Conservation (phyloP, 352 stramenopile genomes). For the Blastocystis sp. region DNA sequence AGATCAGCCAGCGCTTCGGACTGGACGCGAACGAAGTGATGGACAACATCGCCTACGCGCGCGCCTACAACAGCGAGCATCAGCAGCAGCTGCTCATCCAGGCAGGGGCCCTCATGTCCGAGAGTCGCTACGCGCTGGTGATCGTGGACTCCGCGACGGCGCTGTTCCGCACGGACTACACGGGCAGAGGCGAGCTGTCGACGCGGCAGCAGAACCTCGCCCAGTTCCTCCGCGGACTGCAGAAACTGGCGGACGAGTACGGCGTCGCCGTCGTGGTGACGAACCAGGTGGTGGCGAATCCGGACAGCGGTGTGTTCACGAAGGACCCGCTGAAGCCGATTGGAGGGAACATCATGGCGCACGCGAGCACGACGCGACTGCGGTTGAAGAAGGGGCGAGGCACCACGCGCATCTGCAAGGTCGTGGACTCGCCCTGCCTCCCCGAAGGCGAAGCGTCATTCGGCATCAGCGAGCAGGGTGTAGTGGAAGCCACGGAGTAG, state of each 20-base stretch:
- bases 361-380: constrained; percentile 90
- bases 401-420: constrained; percentile 91
- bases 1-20: constrained; percentile 84
- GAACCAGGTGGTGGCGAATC: too few relatives aligned
- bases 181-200: constrained; percentile 90
- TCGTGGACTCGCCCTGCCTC: too few relatives aligned
- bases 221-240: constrained; percentile 93
- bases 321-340: too few relatives aligned
- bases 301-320: too few relatives aligned
- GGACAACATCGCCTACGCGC: constrained; percentile 91
- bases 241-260: constrained; percentile 94
- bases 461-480: too few relatives aligned
- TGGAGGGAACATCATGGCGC: constrained; percentile 89
- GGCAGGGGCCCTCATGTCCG: too few relatives aligned
- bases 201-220: constrained; percentile 83
- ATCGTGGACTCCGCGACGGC: constrained; percentile 80
- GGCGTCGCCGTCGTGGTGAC: constrained; percentile 89
- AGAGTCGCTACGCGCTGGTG: too few relatives aligned
- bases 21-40: constrained; percentile 91
- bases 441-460: too few relatives aligned
- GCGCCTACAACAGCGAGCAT: too few relatives aligned
- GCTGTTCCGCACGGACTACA: constrained; percentile 97
- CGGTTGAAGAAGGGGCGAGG: constrained; percentile 80
- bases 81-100: too few relatives aligned
- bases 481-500: too few relatives aligned